These are phyloP conservation scores for Cladosporium velox DNA, from an alignment of 2,329 filamentous ascomycete species.

Conservation along the genomic window DNA sequence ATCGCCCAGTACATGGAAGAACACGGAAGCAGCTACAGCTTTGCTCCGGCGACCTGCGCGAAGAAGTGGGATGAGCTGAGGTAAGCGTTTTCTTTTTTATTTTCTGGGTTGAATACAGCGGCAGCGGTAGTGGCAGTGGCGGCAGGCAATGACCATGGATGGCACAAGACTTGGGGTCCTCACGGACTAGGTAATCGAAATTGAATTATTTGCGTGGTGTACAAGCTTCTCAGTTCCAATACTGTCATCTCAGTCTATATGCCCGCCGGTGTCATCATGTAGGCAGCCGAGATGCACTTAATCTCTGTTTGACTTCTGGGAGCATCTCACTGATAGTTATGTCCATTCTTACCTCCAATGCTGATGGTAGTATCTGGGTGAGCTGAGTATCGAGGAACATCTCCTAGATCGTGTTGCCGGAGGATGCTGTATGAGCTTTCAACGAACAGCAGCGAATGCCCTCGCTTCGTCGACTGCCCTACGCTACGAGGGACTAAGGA, in stretches of 20 bases:
- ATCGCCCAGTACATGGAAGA: constrained; percentile 56
- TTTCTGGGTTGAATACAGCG: background rate
- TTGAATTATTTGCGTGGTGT: too few species aligned
- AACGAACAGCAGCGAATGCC: background rate
- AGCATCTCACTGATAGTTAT: too few species aligned
- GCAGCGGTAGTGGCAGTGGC: background rate
- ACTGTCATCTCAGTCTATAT: background rate
- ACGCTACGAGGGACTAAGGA: too few species aligned
- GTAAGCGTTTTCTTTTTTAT: background rate
- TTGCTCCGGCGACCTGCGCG: constrained; percentile 63
- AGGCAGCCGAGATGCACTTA: background rate
- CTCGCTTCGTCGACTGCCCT: too few species aligned
- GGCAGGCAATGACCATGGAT: background rate
- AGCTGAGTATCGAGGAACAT: background rate
- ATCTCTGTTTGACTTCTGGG: background rate
- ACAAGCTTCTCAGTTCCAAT: background rate
- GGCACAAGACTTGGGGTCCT: constrained; percentile 4
- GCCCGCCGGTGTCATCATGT: background rate
- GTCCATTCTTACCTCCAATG: background rate
- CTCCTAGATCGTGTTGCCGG: background rate
- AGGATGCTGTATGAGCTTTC: background rate
- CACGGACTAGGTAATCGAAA: background rate
- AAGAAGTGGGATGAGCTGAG: constrained; percentile 59
- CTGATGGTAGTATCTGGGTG: background rate
- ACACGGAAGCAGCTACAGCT: constrained; percentile 59